These are phyloP conservation scores for Starmera quercuum DNA, from an alignment of 805 yeast species.

Conservation along the genomic window DNA sequence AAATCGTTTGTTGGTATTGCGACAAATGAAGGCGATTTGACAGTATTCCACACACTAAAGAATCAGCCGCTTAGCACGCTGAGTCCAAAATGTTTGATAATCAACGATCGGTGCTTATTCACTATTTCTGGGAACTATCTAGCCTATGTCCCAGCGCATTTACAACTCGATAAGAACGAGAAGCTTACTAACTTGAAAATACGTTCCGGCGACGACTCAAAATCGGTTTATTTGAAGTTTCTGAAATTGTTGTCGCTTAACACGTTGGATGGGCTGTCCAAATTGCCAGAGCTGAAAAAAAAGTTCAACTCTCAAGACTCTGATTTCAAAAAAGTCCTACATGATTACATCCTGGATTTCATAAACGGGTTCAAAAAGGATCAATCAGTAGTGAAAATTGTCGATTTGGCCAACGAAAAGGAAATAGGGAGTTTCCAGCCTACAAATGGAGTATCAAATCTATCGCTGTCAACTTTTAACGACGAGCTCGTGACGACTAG, in stretches of 20 bases:
- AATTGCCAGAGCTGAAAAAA: conserved; percentile 33
- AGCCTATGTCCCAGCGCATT: conserved; percentile 26
- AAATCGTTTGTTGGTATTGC: conserved; percentile 17
- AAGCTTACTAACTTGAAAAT: not conserved
- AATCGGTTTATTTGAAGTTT: conserved; percentile 20
- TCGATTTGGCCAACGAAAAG: conserved; percentile 37
- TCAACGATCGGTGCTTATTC: conserved; percentile 33
- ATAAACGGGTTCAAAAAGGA: conserved; percentile 9
- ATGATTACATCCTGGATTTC: conserved; percentile 2
- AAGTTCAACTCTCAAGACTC: conserved; percentile 9
- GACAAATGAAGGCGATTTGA: conserved; percentile 21
- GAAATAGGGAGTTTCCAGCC: conserved; percentile 41
- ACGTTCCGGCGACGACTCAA: not conserved
- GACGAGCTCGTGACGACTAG: conserved; percentile 45
- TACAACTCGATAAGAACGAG: not conserved
- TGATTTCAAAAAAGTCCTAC: conserved; percentile 5
- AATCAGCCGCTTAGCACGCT: conserved; percentile 11
- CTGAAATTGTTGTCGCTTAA: conserved; percentile 40
- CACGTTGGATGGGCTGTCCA: conserved; percentile 44
- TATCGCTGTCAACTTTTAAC: conserved; percentile 59
- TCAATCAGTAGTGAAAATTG: conserved; percentile 30
- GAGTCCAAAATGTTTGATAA: conserved; percentile 10
- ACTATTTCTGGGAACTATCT: conserved; percentile 32
- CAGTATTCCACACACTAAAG: conserved; percentile 14
- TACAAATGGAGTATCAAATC: conserved; percentile 52